Conservation (phyloP, 1,139 yeast genomes). For the Kurtzmaniella quercitrusa region DNA sequence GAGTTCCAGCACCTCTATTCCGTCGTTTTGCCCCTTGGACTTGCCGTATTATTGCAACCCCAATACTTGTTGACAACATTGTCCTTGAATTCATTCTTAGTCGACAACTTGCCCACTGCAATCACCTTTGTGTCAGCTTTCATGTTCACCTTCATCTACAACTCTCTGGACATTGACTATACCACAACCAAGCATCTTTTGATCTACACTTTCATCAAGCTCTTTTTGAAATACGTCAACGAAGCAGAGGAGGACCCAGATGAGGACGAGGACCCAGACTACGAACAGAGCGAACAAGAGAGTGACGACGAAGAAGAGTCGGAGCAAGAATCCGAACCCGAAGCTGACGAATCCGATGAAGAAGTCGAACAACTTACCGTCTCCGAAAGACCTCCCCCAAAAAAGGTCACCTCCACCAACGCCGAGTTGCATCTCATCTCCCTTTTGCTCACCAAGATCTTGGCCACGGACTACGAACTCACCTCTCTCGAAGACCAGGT, state of each 20-base stretch:
- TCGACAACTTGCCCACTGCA: conserved; percentile 28
- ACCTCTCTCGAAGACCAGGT: conserved; percentile 8
- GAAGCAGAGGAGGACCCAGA: conserved; percentile 11
- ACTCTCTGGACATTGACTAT: conserved; percentile 14
- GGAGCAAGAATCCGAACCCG: too few relatives aligned
- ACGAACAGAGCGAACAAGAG: conserved; percentile 14
- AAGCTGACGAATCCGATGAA: conserved; percentile 11
- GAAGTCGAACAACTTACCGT: conserved; percentile 6
- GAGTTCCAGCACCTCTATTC: conserved; percentile 38
- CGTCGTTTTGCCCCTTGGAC: conserved; percentile 27
- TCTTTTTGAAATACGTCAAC: conserved; percentile 26
- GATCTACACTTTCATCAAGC: conserved; percentile 21
- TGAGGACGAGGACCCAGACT: conserved; percentile 8
- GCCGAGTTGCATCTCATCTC: conserved; percentile 37
- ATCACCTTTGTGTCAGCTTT: conserved; percentile 27
- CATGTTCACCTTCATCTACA: conserved; percentile 28
- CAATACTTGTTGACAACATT: conserved; percentile 28
- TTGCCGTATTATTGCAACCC: conserved; percentile 19
- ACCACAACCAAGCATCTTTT: conserved; percentile 21
- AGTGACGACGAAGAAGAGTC: conserved; percentile 13
- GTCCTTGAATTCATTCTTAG: conserved; percentile 33
- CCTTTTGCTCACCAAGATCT: conserved; percentile 21
- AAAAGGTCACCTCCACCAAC: conserved; percentile 20
- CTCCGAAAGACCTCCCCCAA: not conserved
- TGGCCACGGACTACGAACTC: not conserved